These are phyloP conservation scores for Phytophthora pistaciae DNA, from an alignment of 352 stramenopile genomes.

Conservation along the genomic window DNA sequence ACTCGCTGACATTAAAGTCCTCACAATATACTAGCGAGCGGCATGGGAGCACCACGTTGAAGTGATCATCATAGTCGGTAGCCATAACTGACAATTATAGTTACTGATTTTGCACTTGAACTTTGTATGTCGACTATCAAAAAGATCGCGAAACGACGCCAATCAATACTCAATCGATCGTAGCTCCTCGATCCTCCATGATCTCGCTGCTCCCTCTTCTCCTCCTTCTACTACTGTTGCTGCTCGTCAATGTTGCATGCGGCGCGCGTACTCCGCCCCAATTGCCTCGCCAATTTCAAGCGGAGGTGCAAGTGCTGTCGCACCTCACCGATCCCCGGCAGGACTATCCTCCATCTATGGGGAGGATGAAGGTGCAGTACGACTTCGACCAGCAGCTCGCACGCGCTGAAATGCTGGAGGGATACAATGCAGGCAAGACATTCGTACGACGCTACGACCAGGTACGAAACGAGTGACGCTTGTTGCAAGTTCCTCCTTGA, in stretches of 20 bases:
- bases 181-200: constrained; percentile 4
- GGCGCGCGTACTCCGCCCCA: constrained; percentile 22
- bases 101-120: constrained; percentile 11
- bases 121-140: constrained; percentile 19
- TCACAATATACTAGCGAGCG: not conserved
- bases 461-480: constrained; percentile 3
- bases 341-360: constrained; percentile 64
- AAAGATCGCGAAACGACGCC: constrained; percentile 38
- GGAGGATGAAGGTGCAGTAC: constrained; percentile 68
- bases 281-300: constrained; percentile 70
- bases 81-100: constrained; percentile 3
- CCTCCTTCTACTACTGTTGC: constrained; percentile 21
- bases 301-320: constrained; percentile 62
- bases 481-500: not conserved
- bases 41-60: constrained; percentile 6
- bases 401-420: constrained; percentile 63
- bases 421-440: constrained; percentile 76
- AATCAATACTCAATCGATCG: constrained; percentile 8
- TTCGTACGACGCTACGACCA: constrained; percentile 77
- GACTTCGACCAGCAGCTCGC: constrained; percentile 70
- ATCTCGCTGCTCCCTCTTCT: constrained; percentile 9
- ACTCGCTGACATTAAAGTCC: constrained; percentile 8
- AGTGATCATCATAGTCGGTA: constrained; percentile 14
- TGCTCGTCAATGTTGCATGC: constrained; percentile 4
- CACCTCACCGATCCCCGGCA: constrained; percentile 69